Percentiles rank a stretch among this genome's conserved stretches.
Conservation (phyloP, 805 yeast genomes). For the Cyberlindnera samutprakarnensis region DNA sequence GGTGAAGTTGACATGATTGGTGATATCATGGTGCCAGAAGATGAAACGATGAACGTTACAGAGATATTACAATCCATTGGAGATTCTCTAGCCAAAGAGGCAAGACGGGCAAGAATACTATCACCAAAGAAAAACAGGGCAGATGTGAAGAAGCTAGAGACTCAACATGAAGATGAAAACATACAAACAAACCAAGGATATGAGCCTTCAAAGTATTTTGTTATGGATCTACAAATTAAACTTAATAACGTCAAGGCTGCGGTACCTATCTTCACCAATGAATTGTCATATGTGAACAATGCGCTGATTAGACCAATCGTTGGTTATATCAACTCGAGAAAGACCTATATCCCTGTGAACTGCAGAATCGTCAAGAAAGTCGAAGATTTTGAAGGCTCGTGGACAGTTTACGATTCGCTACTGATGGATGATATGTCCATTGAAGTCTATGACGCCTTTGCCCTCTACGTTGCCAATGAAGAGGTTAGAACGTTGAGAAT, state of each 20-base stretch:
- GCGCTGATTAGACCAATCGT: constrained; percentile 93
- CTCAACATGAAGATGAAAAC: constrained; percentile 15
- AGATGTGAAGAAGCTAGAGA: no score
- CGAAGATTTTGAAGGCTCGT: constrained; percentile 86
- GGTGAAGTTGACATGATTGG: constrained; percentile 94
- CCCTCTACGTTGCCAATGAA: constrained; percentile 81
- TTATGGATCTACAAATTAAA: constrained; percentile 71
- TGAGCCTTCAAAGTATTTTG: constrained; percentile 48
- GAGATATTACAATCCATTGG: constrained; percentile 45
- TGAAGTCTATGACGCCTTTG: constrained; percentile 88
- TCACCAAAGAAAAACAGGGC: constrained; percentile 6
- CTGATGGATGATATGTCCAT: constrained; percentile 87
- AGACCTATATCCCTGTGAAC: constrained; percentile 81
- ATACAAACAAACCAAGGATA: neutral
- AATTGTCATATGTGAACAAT: constrained; percentile 82
- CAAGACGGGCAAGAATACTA: constrained; percentile 29
- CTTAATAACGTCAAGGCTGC: constrained; percentile 83
- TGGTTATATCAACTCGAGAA: constrained; percentile 85
- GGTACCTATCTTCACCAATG: constrained; percentile 83
- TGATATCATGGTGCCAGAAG: constrained; percentile 76
- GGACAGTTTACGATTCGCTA: constrained; percentile 91
- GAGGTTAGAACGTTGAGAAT: constrained; percentile 64
- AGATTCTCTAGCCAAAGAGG: constrained; percentile 40
- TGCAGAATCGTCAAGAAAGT: constrained; percentile 75
- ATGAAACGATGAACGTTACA: constrained; percentile 38